These are phyloP conservation scores for Entonaema liquescens DNA, from an alignment of 495 filamentous ascomycete species.

Conservation along the genomic window DNA sequence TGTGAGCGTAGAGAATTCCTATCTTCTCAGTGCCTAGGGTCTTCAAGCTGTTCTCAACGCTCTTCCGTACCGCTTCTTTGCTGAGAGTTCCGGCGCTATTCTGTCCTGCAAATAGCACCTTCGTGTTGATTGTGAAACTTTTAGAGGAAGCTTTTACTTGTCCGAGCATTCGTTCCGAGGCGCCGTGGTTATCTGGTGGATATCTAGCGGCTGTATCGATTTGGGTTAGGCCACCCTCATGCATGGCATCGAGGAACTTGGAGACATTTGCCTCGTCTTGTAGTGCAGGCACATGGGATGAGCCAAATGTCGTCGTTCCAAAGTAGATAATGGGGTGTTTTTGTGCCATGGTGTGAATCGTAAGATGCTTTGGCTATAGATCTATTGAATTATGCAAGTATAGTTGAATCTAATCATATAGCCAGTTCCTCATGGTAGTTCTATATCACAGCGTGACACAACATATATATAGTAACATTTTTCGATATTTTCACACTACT, in stretches of 20 bases:
- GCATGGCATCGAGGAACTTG: neutral
- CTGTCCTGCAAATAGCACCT: slow-evolving; percentile 27
- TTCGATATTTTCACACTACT: neutral
- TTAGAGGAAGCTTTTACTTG: slow-evolving; percentile 28
- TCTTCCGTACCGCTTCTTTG: neutral
- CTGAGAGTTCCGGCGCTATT: neutral
- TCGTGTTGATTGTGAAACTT: slow-evolving; percentile 44
- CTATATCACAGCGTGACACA: neutral
- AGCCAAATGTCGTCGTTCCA: neutral
- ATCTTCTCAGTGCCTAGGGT: neutral
- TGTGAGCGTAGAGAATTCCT: neutral
- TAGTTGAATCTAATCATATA: neutral
- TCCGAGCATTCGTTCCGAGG: slow-evolving; percentile 41
- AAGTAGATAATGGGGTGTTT: neutral
- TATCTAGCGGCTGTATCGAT: slow-evolving; percentile 31
- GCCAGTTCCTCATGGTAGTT: neutral
- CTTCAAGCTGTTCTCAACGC: neutral
- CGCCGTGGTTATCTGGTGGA: slow-evolving; percentile 26
- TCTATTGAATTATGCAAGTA: neutral
- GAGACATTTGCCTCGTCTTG: neutral
- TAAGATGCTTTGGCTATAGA: neutral
- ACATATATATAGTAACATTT: neutral
- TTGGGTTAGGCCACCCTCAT: slow-evolving; percentile 13
- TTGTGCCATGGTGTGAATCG: neutral
- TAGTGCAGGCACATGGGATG: neutral